Conservation (phyloP, 768 basidiomycete genomes). For the Leccinum fibrillosum region DNA sequence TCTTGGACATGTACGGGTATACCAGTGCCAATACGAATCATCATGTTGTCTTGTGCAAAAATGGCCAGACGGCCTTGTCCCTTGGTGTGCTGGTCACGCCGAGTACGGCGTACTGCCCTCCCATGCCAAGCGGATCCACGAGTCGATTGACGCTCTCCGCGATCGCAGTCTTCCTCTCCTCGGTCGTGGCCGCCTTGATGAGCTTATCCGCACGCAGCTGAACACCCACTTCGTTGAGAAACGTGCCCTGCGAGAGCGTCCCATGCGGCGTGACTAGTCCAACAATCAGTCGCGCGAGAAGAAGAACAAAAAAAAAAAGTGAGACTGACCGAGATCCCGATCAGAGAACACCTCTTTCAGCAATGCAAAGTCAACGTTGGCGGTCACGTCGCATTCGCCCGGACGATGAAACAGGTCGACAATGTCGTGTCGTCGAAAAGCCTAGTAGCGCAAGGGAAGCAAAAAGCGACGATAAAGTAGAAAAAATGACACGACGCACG, state of each 20-base stretch:
- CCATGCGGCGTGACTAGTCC: conserved; percentile 49
- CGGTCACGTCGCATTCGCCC: conserved; percentile 88
- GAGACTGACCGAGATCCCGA: conserved; percentile 45
- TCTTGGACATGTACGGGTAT: not conserved
- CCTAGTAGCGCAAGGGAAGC: conserved; percentile 45
- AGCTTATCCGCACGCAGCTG: conserved; percentile 62
- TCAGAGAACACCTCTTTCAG: conserved; percentile 72
- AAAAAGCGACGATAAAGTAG: not conserved
- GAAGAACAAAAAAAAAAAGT: not conserved
- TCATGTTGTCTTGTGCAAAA: conserved; percentile 14
- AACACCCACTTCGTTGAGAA: conserved; percentile 79
- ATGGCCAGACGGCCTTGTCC: conserved; percentile 30
- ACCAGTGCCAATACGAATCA: not conserved
- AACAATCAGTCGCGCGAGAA: conserved; percentile 4
- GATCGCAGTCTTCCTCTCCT: conserved; percentile 53
- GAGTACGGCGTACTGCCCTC: conserved; percentile 79
- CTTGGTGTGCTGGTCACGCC: conserved; percentile 39
- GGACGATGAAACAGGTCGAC: conserved; percentile 83
- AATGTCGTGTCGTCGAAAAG: conserved; percentile 83
- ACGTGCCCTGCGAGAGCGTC: conserved; percentile 70
- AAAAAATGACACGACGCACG: conserved; percentile 44
- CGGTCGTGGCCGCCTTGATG: conserved; percentile 43
- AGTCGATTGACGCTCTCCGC: conserved; percentile 61
- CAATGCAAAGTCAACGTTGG: conserved; percentile 95
- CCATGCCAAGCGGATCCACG: conserved; percentile 84